Conservation (phyloP, 305 asterid species). For the Rubia peregrina region DNA sequence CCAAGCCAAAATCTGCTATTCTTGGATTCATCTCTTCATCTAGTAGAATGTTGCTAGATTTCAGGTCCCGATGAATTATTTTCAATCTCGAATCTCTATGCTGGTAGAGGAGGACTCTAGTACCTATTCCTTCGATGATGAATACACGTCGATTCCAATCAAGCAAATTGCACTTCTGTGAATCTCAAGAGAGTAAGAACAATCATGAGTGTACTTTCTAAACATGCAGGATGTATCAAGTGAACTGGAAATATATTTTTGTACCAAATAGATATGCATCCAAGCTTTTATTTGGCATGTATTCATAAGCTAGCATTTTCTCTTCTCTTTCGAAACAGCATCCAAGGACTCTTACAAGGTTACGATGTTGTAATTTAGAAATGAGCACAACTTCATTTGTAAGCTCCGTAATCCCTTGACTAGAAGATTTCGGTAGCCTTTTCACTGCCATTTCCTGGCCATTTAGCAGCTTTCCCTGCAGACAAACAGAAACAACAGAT, state of each 20-base stretch:
- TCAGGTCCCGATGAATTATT: too few relatives aligned
- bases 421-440: slow-evolving; percentile 17
- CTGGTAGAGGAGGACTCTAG: too few relatives aligned
- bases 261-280: slow-evolving; percentile 18
- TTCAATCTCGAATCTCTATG: too few relatives aligned
- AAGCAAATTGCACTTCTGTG: too few relatives aligned
- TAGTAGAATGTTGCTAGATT: too few relatives aligned
- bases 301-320: slow-evolving; percentile 20
- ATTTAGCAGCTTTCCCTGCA: slow-evolving; percentile 17
- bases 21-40: too few relatives aligned
- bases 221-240: too few relatives aligned
- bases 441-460: slow-evolving; percentile 20
- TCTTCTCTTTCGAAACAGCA: slow-evolving; percentile 18
- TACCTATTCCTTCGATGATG: too few relatives aligned
- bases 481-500: background rate
- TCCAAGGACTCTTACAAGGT: slow-evolving; percentile 21
- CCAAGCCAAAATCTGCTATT: too few relatives aligned
- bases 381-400: slow-evolving; percentile 20
- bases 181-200: too few relatives aligned
- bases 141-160: too few relatives aligned
- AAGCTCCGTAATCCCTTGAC: slow-evolving; percentile 20
- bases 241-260: background rate
- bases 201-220: too few relatives aligned
- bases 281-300: slow-evolving; percentile 20
- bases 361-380: slow-evolving; percentile 20